Base-by-base conservation (phyloP, 2,329 filamentous ascomycete species). In the Allantophomopsis lycopodina region DNA sequence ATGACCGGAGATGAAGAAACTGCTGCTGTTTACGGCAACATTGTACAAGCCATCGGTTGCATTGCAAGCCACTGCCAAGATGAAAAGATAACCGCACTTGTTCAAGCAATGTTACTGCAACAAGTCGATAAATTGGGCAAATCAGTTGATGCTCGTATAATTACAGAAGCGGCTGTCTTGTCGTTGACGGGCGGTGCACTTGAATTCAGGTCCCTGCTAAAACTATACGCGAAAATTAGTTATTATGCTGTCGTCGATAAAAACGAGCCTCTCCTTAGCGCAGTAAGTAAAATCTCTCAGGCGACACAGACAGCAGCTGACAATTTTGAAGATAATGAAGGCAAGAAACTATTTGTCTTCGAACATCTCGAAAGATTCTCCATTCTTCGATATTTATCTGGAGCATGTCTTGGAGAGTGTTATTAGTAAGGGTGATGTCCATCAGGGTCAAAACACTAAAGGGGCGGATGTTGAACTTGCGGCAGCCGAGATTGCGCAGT, bases 11-110 rank as follows among this genome's bases (percentile, higher is more conserved):
- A 91, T 36, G 85, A 93, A 51, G 88, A 94, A 46, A 79, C 76
- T 2, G 76, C 78, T 4, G 64, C 76, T 21, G 79, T 87, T 0
- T 87, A 93, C 55, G 76, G 78, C 30, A 93, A 89, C 46, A 82
- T 96, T n/a, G 78, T 96, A n/a, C 80, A 93, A 54, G 86, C 89
- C 0, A 89, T 98, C 44, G 89, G 93, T 42, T 79, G 79, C n/a
- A 85, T 98, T 55, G 86, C 91, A 1, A 75, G 72, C 16, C 79
- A 75, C 42, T 87, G 80, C 55, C 73, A 81, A 36, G 88, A 98
- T 52, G 79, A 86, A 43, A 94, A 95, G 61, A 94, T 98, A 40
- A 91, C 83, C 6, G 88, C 88, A 5, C 66, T 98, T 39, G 89
- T 88, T 2, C 83, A 95, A 50, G 93, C 87, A 1, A 95, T 98